Evolutionary conservation across 805 yeast genomes (phyloP).

Genomic region (Saccharomycopsis sp.): DNA sequence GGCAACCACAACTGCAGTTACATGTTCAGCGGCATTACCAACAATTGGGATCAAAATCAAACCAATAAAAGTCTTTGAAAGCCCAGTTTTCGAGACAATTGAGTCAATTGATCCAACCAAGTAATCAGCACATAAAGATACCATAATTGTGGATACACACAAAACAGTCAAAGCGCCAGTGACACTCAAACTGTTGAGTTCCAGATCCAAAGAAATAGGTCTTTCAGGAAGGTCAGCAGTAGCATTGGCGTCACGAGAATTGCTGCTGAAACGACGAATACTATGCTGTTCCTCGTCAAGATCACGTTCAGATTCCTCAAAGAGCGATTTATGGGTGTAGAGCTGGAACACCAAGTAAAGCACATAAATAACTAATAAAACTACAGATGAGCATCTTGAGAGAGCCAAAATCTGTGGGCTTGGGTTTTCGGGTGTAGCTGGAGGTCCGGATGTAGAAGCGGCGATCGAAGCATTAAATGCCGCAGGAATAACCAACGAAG

Average conservation of each 20-base stretch:
- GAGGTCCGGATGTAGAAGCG: conserved; percentile 31
- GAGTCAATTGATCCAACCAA: conserved; percentile 91
- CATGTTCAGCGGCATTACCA: conserved; percentile 98
- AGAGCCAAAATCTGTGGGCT: conserved; percentile 54
- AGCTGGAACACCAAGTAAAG: conserved; percentile 83
- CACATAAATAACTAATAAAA: conserved; percentile 69
- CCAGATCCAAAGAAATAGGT: conserved; percentile 8
- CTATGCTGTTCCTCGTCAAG: conserved; percentile 32
- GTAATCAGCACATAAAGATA: conserved; percentile 88
- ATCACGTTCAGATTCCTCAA: conserved; percentile 47
- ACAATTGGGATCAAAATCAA: conserved; percentile 91
- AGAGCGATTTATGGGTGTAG: conserved; percentile 72
- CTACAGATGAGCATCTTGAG: conserved; percentile 80
- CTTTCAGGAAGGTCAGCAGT: conserved; percentile 5
- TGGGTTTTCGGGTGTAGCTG: conserved; percentile 32
- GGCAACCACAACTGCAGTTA: conserved; percentile 92
- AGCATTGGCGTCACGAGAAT: not conserved
- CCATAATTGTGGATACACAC: conserved; percentile 62
- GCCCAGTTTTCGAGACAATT: conserved; percentile 74
- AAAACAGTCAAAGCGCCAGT: conserved; percentile 48
- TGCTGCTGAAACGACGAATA: conserved; percentile 6
- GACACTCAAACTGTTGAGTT: conserved; percentile 39
- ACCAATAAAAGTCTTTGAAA: conserved; percentile 93
- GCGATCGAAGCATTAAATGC: conserved; percentile 86
- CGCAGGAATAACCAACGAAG: conserved; percentile 88